Conservation (phyloP, 2,329 filamentous ascomycete species). For the Ophiostoma himal-ulmi region DNA sequence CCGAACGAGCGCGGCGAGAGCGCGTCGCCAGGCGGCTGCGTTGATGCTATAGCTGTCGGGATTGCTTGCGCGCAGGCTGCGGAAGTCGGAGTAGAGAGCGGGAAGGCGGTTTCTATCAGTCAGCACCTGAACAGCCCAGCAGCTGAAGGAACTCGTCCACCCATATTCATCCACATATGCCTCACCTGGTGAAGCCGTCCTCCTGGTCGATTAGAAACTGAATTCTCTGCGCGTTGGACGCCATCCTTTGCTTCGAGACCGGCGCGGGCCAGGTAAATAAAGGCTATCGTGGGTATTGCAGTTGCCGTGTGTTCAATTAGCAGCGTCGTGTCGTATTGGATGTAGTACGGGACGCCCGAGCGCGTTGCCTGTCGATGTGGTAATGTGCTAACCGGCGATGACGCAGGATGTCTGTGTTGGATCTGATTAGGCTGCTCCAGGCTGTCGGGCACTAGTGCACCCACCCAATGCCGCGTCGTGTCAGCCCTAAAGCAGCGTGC, state of each 20-base stretch:
- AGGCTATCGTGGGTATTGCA: neutral
- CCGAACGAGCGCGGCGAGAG: slow-evolving; percentile 31
- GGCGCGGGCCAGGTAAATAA: neutral
- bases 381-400: slow-evolving; percentile 18
- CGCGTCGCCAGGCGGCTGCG: slow-evolving; percentile 35
- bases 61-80: slow-evolving; percentile 29
- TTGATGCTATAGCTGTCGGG: slow-evolving; percentile 32
- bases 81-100: slow-evolving; percentile 31
- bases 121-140: neutral
- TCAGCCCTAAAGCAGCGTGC: slow-evolving; percentile 4
- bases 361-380: slow-evolving; percentile 14
- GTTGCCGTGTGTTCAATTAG: neutral
- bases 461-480: neutral
- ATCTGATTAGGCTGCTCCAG: neutral
- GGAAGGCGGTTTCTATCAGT: slow-evolving; percentile 25
- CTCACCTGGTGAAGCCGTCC: slow-evolving; percentile 26
- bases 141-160: neutral
- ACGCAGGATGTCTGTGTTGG: slow-evolving; percentile 20
- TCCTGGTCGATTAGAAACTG: slow-evolving; percentile 25
- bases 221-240: slow-evolving; percentile 26
- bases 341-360: neutral
- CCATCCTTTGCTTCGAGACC: slow-evolving; percentile 18
- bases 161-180: neutral
- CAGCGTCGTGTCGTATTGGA: slow-evolving; percentile 9
- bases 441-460: neutral